Base-by-base conservation (phyloP, 495 filamentous ascomycete species). In the Neurospora sp. region DNA sequence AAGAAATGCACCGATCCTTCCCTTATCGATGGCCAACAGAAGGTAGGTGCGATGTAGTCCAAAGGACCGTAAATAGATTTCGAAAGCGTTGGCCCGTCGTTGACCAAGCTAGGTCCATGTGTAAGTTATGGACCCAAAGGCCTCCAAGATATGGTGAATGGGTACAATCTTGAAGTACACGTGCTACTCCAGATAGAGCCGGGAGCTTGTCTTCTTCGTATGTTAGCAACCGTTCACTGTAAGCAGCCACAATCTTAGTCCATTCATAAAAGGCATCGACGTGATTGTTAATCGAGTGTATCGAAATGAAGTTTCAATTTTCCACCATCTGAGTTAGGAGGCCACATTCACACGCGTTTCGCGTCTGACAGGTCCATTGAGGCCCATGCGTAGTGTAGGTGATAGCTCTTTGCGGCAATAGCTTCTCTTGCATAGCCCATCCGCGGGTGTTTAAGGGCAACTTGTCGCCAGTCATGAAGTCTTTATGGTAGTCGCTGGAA, bases 381-480 rank as follows among this genome's bases (percentile, higher is more conserved):
- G 3, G 42, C 42, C 3, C 42, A 3, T 44, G 42, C 16, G 18
- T n/a, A 8, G 16, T 44, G 42, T 44, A 44, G 5, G 42, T 44
- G 16, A 44, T n/a, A 0, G 3, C 16, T 18, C 42, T 18, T 18
- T 1, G 0, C 5, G 42, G 3, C 7, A 44, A 5, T 18, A 44
- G 0, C 42, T 44, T n/a, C 42, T 44, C 42, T 44, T 44, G 42
- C 42, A 44, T n/a, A 1, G 42, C 0, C 42, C 42, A 44, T 2
- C 42, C 42, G 16, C 42, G 42, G 0, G 42, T 44, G 16, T 44
- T 44, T 0, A 44, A n/a, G 16, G 42, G 42, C 18, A 44, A 3
- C 0, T 0, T 2, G 1, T 44, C 5, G 5, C 0, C 18, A 2
- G 3, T 3, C 42, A 44, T 44, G 16, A 0, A 44, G 1, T 16